A percentile compares a stretch with the other conserved stretches of the same genome.
Evolutionary conservation across 371 early-diverging fungal species (phyloP).

Genomic region (Blastocladiella emersonii): DNA sequence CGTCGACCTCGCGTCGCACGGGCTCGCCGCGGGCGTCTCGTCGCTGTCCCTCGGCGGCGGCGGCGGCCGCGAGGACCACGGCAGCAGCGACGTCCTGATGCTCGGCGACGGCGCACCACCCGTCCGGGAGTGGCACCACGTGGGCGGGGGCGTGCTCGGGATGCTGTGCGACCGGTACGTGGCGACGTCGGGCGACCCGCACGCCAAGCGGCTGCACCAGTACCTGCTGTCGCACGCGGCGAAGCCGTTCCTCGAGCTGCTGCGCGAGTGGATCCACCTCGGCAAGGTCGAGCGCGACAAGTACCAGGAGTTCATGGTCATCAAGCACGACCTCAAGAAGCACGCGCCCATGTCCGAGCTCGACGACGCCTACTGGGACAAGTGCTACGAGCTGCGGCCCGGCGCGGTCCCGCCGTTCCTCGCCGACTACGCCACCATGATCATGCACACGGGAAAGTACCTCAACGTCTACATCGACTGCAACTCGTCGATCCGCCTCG

Average conservation of each 20-base stretch:
- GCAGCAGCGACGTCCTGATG: neutral
- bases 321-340: constrained; percentile 29
- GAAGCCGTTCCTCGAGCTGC: constrained; percentile 64
- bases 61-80: neutral
- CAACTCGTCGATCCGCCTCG: constrained; percentile 12
- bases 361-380: constrained; percentile 73
- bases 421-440: constrained; percentile 52
- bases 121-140: neutral
- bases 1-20: neutral
- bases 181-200: constrained; percentile 37
- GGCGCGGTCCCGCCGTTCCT: constrained; percentile 61
- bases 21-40: neutral
- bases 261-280: constrained; percentile 73
- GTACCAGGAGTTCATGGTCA: constrained; percentile 82
- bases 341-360: constrained; percentile 48
- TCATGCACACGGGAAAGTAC: constrained; percentile 83
- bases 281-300: constrained; percentile 67
- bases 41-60: neutral
- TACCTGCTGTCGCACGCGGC: constrained; percentile 59
- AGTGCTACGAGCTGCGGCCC: constrained; percentile 51
- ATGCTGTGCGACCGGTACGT: neutral
- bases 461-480: constrained; percentile 83
- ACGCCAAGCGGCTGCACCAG: constrained; percentile 54
- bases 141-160: neutral
- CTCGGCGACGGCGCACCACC: neutral